phyloP scores from a whole-genome alignment of 1,139 yeast genomes.

The Candida sanyaensis region DNA sequence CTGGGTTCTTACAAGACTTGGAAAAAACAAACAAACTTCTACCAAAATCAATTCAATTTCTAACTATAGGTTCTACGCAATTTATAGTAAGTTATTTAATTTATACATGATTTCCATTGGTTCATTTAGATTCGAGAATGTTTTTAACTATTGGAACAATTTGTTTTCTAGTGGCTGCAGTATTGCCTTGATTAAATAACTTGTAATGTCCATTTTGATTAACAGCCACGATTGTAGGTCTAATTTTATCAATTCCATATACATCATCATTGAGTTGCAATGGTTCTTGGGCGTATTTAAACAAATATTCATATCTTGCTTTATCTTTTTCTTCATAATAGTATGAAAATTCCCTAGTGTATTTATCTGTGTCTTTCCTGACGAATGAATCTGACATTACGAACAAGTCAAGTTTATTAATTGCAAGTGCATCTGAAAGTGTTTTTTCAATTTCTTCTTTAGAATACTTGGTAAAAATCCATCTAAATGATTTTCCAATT shows the following conservation, averaged over 20 bases:
- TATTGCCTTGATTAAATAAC: constrained; percentile 54
- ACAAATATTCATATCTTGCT: constrained; percentile 25
- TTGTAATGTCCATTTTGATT: constrained; percentile 18
- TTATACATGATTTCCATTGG: background rate
- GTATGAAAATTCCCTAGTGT: constrained; percentile 59
- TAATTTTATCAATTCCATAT: constrained; percentile 17
- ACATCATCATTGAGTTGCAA: constrained; percentile 30
- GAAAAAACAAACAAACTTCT: constrained; percentile 20
- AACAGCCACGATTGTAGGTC: constrained; percentile 15
- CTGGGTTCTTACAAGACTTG: constrained; percentile 26
- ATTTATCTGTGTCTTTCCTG: constrained; percentile 37
- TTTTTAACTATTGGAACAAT: constrained; percentile 67
- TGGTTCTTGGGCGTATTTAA: constrained; percentile 24
- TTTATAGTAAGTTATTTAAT: constrained; percentile 14
- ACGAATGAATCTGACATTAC: constrained; percentile 66
- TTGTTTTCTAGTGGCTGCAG: constrained; percentile 75
- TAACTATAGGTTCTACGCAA: constrained; percentile 11
- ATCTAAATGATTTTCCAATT: constrained; percentile 62
- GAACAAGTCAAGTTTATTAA: constrained; percentile 50
- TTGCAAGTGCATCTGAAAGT: constrained; percentile 34
- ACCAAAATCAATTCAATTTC: constrained; percentile 10
- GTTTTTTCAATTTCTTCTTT: constrained; percentile 39
- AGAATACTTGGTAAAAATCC: constrained; percentile 44
- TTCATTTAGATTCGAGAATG: constrained; percentile 22
- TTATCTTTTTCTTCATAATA: constrained; percentile 23